Conservation (phyloP, 768 basidiomycete species). For the Suillus americanus region DNA sequence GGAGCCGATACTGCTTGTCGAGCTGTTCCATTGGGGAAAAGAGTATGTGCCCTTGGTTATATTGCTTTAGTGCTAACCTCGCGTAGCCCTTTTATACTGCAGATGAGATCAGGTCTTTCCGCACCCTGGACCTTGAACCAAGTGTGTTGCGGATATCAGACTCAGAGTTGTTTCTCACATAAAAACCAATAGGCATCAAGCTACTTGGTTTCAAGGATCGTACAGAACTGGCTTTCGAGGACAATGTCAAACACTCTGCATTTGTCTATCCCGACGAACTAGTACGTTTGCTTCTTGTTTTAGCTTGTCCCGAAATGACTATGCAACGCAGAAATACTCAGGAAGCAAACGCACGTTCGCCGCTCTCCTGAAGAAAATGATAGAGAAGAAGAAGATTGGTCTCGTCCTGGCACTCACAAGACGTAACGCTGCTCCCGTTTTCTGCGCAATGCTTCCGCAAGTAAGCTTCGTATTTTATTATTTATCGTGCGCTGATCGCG, state of each 20-base stretch:
- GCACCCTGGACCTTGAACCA: conserved; percentile 77
- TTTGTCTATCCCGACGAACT: conserved; percentile 93
- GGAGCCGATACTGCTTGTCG: conserved; percentile 38
- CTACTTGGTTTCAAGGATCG: conserved; percentile 90
- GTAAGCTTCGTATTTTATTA: conserved; percentile 34
- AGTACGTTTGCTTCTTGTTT: conserved; percentile 40
- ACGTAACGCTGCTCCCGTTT: conserved; percentile 70
- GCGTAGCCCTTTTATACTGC: conserved; percentile 77
- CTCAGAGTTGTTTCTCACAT: background rate
- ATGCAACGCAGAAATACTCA: conserved; percentile 58
- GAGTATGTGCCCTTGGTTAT: conserved; percentile 38
- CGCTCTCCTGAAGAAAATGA: conserved; percentile 80
- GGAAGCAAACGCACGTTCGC: conserved; percentile 93
- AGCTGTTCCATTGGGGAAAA: conserved; percentile 48
- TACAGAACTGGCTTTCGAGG: conserved; percentile 71
- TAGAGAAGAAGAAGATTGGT: conserved; percentile 79
- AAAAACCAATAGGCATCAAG: conserved; percentile 61
- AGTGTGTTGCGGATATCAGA: conserved; percentile 39
- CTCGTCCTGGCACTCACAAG: conserved; percentile 71
- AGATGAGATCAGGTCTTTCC: conserved; percentile 81
- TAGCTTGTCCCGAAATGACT: background rate
- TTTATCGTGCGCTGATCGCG: background rate
- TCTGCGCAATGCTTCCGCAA: conserved; percentile 88
- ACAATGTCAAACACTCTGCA: conserved; percentile 87
- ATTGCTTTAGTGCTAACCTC: conserved; percentile 5